Percentiles rank a stretch among this genome's conserved stretches.
Evolutionary conservation across 345 rosid species (phyloP).

Genomic region (Populus simonii): DNA sequence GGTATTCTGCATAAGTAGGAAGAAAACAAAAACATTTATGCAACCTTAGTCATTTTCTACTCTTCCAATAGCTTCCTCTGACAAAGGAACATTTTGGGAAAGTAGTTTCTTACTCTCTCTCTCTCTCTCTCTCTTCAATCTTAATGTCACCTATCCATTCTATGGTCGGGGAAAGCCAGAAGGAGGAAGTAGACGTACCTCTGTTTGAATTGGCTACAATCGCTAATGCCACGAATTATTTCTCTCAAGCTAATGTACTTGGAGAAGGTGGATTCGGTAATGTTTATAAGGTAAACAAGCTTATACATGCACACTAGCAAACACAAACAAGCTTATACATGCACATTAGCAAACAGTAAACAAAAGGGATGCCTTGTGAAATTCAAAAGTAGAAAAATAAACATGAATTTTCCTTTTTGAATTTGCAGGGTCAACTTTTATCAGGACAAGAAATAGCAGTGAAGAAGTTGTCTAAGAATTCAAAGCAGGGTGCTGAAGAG

Average conservation of each 20-base stretch:
- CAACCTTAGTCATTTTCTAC: neutral
- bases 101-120: too few species aligned
- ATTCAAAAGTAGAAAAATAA: neutral
- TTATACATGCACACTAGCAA: too few species aligned
- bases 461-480: conserved; percentile 37
- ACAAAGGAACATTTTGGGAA: too few species aligned
- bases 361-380: neutral
- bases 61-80: too few species aligned
- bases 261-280: conserved; percentile 47
- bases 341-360: too few species aligned
- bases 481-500: conserved; percentile 36
- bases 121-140: too few species aligned
- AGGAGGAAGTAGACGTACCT: conserved; percentile 25
- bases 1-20: neutral
- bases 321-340: too few species aligned
- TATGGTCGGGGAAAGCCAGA: neutral
- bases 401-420: too few species aligned
- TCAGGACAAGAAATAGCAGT: conserved; percentile 41
- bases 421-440: conserved; percentile 21
- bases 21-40: neutral
- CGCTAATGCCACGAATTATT: conserved; percentile 33
- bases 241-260: conserved; percentile 25
- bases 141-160: neutral
- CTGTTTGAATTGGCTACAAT: conserved; percentile 24
- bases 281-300: conserved; percentile 30